These are phyloP conservation scores for Trichoderma sp. DNA, from an alignment of 2,329 filamentous ascomycete species.

Conservation along the genomic window DNA sequence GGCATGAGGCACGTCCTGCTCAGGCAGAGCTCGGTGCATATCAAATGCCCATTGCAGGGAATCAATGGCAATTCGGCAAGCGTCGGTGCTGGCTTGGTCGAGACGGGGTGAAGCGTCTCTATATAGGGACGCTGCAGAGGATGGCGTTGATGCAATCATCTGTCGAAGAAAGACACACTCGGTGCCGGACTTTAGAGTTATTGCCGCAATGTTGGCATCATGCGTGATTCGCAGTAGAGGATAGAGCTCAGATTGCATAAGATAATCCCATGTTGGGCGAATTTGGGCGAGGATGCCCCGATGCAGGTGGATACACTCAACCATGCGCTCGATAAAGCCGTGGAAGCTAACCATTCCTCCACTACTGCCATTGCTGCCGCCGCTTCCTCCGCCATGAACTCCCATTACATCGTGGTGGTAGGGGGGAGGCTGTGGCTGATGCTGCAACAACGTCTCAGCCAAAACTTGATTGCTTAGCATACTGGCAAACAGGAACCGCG, in stretches of 20 bases:
- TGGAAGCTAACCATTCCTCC: constrained; percentile 40
- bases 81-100: constrained; percentile 35
- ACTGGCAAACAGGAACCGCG: constrained; percentile 51
- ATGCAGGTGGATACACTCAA: constrained; percentile 49
- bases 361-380: neutral
- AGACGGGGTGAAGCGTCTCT: constrained; percentile 35
- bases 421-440: constrained; percentile 34
- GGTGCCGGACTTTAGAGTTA: constrained; percentile 29
- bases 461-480: constrained; percentile 53
- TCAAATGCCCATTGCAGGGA: constrained; percentile 44
- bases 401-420: constrained; percentile 26
- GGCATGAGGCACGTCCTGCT: constrained; percentile 37
- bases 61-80: constrained; percentile 39
- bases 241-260: constrained; percentile 44
- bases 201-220: constrained; percentile 23
- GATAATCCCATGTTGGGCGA: constrained; percentile 40
- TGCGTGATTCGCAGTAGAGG: constrained; percentile 35
- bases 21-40: constrained; percentile 36
- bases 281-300: constrained; percentile 48
- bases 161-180: constrained; percentile 36
- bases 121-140: constrained; percentile 37
- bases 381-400: constrained; percentile 11
- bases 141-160: constrained; percentile 30
- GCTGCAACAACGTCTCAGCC: constrained; percentile 50
- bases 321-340: constrained; percentile 46